Percentiles rank a stretch among this genome's conserved stretches.
Evolutionary conservation across 345 rosid genomes (phyloP).

Genomic region (Syzygium aromaticum): DNA sequence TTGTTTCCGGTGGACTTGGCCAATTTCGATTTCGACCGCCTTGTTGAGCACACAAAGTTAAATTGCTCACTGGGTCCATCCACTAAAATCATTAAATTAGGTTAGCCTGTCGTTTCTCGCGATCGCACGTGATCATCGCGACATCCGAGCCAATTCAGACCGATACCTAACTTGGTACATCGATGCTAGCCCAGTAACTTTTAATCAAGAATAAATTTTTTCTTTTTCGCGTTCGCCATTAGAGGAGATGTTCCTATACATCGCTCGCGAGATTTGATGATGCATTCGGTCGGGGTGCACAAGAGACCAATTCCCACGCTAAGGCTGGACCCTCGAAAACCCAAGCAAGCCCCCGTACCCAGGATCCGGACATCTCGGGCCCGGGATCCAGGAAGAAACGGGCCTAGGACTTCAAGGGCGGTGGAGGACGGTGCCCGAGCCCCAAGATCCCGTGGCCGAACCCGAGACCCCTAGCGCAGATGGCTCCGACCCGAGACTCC

Average conservation of each 20-base stretch:
- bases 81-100: neutral
- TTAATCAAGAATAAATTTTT: too few relatives aligned
- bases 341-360: neutral
- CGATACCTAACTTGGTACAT: too few relatives aligned
- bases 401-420: neutral
- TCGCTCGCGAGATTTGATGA: neutral
- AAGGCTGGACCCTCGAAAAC: neutral
- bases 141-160: neutral
- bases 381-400: neutral
- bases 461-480: too few relatives aligned
- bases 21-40: neutral
- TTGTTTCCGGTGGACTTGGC: neutral
- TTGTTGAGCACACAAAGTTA: neutral
- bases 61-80: neutral
- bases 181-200: neutral
- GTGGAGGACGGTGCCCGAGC: rapidly evolving
- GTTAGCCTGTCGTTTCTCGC: neutral
- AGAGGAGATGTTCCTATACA: rapidly evolving
- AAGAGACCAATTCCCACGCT: neutral
- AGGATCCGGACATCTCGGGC: rapidly evolving
- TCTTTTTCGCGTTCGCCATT: rapidly evolving
- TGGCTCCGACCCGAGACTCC: neutral
- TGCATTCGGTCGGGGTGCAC: rapidly evolving
- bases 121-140: rapidly evolving
- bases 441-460: too few relatives aligned